These are phyloP conservation scores for Allodekkera sacchari DNA, from an alignment of 805 yeast species.

Conservation along the genomic window DNA sequence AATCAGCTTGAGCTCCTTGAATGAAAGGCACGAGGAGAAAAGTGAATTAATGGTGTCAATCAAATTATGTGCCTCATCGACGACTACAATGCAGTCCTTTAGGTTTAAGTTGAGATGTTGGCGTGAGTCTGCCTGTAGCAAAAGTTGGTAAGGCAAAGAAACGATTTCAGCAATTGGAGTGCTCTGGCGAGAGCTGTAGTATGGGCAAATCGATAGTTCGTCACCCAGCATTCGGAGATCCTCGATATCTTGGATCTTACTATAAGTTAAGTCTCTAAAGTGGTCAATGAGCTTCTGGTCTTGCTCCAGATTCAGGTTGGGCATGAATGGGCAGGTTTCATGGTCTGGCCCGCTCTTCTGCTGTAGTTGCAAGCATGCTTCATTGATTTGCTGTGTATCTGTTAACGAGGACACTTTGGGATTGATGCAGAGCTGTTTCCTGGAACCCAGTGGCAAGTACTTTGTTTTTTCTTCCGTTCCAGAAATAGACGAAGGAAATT, in stretches of 20 bases:
- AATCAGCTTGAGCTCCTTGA: slow-evolving; percentile 37
- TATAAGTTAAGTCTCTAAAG: slow-evolving; percentile 48
- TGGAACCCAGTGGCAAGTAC: slow-evolving; percentile 68
- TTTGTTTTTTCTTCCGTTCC: slow-evolving; percentile 45
- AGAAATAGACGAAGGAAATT: slow-evolving; percentile 53
- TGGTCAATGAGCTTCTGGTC: slow-evolving; percentile 27
- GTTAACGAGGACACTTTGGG: slow-evolving; percentile 43
- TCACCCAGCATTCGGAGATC: slow-evolving; percentile 60
- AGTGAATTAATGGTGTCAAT: slow-evolving; percentile 67
- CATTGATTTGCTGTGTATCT: slow-evolving; percentile 56
- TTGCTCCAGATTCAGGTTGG: slow-evolving; percentile 24
- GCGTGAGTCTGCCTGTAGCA: slow-evolving; percentile 56
- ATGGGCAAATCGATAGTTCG: slow-evolving; percentile 61
- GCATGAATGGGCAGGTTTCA: slow-evolving; percentile 37
- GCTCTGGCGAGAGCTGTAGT: slow-evolving; percentile 61
- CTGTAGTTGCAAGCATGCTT: slow-evolving; percentile 71
- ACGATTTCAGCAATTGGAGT: slow-evolving; percentile 59
- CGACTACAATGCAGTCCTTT: slow-evolving; percentile 58
- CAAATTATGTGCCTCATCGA: slow-evolving; percentile 91
- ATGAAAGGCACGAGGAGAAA: slow-evolving; percentile 52
- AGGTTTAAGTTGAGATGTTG: slow-evolving; percentile 50
- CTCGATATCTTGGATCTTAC: slow-evolving; percentile 68
- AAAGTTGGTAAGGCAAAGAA: slow-evolving; percentile 77
- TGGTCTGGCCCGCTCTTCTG: slow-evolving; percentile 17
- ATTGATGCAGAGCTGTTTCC: slow-evolving; percentile 79